These are phyloP conservation scores for Colletotrichum sp. DNA, from an alignment of 2,329 filamentous ascomycete genomes.

Conservation along the genomic window DNA sequence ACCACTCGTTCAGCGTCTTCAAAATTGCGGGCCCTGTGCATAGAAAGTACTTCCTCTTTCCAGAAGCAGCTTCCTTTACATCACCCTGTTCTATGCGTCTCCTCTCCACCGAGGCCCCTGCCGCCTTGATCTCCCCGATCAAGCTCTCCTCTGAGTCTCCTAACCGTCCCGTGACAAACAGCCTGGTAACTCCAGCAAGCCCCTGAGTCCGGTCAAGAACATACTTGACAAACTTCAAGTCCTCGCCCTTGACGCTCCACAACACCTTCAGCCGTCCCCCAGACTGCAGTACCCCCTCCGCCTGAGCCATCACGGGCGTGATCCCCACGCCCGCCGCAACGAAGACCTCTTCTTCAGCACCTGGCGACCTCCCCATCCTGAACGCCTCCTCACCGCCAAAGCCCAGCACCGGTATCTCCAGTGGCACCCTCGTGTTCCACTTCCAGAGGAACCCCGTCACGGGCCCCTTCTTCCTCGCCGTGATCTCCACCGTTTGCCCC, in stretches of 20 bases:
- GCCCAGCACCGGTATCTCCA: conserved; percentile 73
- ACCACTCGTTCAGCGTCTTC: conserved; percentile 51
- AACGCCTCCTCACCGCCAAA: conserved; percentile 69
- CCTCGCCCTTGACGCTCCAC: conserved; percentile 70
- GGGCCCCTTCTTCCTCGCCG: conserved; percentile 70
- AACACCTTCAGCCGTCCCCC: conserved; percentile 57
- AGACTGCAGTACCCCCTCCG: conserved; percentile 47
- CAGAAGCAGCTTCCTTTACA: conserved; percentile 32
- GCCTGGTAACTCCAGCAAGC: conserved; percentile 54
- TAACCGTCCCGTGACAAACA: conserved; percentile 68
- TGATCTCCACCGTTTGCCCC: conserved; percentile 65
- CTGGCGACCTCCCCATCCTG: conserved; percentile 22
- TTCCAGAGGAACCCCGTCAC: conserved; percentile 71
- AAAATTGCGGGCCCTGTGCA: conserved; percentile 51
- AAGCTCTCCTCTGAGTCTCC: conserved; percentile 35
- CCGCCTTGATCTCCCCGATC: conserved; percentile 34
- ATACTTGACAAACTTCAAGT: conserved; percentile 67
- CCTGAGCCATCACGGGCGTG: conserved; percentile 78
- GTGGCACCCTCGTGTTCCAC: conserved; percentile 53
- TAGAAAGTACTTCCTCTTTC: conserved; percentile 57
- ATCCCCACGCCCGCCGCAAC: conserved; percentile 83
- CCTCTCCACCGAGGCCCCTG: conserved; percentile 37
- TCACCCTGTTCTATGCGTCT: conserved; percentile 47
- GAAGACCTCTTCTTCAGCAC: conserved; percentile 54
- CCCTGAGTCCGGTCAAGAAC: conserved; percentile 56